Evolutionary conservation across 2,329 filamentous ascomycete species (phyloP), one percentile per base, ranked within the genome.

Genomic region (Trichoderma cornu-damae): DNA sequence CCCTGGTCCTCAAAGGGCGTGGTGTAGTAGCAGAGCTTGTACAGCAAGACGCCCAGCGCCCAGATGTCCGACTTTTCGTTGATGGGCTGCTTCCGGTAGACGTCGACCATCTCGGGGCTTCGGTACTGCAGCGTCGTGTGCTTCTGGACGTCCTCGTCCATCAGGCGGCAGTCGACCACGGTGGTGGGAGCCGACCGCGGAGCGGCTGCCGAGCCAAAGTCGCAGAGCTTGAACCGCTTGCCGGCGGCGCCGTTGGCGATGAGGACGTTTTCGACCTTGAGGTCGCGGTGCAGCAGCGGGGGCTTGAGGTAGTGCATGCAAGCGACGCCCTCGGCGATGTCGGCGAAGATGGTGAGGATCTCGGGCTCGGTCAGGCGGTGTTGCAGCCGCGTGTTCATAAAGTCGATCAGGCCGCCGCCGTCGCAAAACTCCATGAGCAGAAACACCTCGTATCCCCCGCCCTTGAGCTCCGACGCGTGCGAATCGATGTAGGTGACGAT

Each of bases 251-350:
- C 79, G 40, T 80, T 77, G 46, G 87, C 88, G 62, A 99, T 99
- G 57, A 99, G 81, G 42, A 99, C 91, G 69, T 99, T 99, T 74
- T 99, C 94, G 61, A 99, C 93, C 75, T 99, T 99, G 61, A 99
- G 77, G 73, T 99, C 94, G 62, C 94, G 85, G 73, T 99, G 94
- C 59, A 99, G 79, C 56, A 99, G 76, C 49, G 94, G 86, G 4
- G 94, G 94, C 74, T 95, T 95, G 48, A 99, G 85, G 73, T 99
- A 99, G 75, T 99, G 94, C 94, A 99, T 99, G 71, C 91, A 96
- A 28, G 94, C 94, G 43, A 99, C 91, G 35, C 94, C 94, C 75
- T 97, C 93, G 47, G 92, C 89, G 56, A 96, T 90, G 71, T 99
- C 94, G 51, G 88, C 88, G 75, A 99, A 97, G 73, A 99, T 97